Base-by-base conservation (phyloP, 805 yeast genomes). In the Cyberlindnera galapagoensis region DNA sequence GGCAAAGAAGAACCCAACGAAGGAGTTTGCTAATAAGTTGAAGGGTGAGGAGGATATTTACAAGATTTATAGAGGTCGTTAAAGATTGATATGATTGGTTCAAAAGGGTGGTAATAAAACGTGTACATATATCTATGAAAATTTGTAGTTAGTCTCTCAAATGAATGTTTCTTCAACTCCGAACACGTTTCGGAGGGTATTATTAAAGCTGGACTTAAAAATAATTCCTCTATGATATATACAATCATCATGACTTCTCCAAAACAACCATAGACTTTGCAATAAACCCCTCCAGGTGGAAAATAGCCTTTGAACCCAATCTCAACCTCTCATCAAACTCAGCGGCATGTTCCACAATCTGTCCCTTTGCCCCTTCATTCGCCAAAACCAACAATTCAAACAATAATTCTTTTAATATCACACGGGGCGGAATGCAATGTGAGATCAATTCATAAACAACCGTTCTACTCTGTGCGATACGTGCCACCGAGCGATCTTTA, bases 241-340 rank as follows among this genome's bases (percentile, higher is more conserved):
- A 11, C 22, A n/a, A n/a, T n/a, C n/a, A n/a, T n/a, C n/a, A n/a
- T n/a, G n/a, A 26, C 17, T 46, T 60, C 46, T 81, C 92, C 30
- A 82, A 54, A 7, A 69, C 69, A 25, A 85, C 82, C 97, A 92
- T 90, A 2, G 77, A 74, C 52, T 74, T 80, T 1, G 97, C 96
- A 13, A 84, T 72, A 52, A 86, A 92, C 2, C 97, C 98, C 62
- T 92, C 98, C 34, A 92, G 60, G 59, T 92, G 98, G 58, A 85
- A 92, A 9, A 92, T 90, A 23, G 87, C 84, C 57, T 92, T 92
- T 38, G 73, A 72, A 3, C 97, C 98, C 37, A 82, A 60, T 36
- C 87, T 74, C 38, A 92, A 65, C 36, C 98, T 71, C 49, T 92
- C 96, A 52, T 92, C 98, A 47, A 74, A 80, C 1, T 66, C 51